These are phyloP conservation scores for Botrytis cinerea DNA, from an alignment of 2,329 filamentous ascomycete species.

Conservation along the genomic window DNA sequence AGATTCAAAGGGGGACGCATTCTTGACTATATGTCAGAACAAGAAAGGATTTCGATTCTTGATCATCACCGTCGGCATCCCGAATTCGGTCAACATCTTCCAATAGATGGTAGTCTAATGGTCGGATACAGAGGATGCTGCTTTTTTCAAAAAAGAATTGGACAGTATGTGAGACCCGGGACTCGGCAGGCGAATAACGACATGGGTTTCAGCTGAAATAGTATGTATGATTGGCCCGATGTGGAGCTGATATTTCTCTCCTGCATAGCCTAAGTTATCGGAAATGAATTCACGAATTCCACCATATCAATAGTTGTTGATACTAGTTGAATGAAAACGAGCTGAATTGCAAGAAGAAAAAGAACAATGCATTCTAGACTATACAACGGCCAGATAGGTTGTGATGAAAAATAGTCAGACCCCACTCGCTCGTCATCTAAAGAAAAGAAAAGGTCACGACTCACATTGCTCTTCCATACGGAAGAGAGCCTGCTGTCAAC, in stretches of 20 bases:
- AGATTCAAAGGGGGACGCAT: background rate
- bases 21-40: background rate
- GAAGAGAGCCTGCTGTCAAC: background rate
- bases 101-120: background rate
- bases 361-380: background rate
- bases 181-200: background rate
- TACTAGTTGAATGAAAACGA: background rate
- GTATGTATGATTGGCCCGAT: background rate
- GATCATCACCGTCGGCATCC: background rate
- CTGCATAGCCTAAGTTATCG: background rate
- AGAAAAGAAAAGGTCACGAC: background rate
- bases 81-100: background rate
- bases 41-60: background rate
- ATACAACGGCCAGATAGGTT: background rate
- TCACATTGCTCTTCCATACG: background rate
- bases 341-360: background rate
- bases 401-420: background rate
- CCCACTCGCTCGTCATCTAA: background rate
- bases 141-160: background rate
- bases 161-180: background rate
- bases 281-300: background rate
- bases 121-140: background rate
- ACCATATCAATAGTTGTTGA: background rate
- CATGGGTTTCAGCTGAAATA: background rate
- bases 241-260: background rate